Base-by-base conservation (phyloP, 2,329 filamentous ascomycete species). In the Fusarium bactridioides region DNA sequence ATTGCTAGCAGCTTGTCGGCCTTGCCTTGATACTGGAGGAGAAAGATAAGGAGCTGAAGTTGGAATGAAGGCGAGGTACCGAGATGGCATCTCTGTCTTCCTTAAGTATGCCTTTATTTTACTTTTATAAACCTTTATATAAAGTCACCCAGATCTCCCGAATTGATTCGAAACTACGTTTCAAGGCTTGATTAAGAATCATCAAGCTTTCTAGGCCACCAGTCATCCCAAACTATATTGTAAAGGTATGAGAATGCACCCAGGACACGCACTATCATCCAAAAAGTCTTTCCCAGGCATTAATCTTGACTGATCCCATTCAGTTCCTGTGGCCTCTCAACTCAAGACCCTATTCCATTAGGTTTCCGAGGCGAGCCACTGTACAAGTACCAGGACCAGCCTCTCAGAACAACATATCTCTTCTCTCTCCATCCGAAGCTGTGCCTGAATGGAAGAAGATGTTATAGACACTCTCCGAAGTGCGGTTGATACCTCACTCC, bases 161-260 rank as follows among this genome's bases (percentile, higher is more conserved):
- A 31, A 18, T 33, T 2, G 18, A 23, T 10, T 18, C 29, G 1
- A 50, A n/a, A 31, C 15, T 13, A 33, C 23, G 0, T 23, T 31
- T 7, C 15, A 27, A 18, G 21, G 45, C 18, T 31, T 8, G 12
- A 1, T 19, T 7, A 7, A 10, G 7, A 50, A 19, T 23, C 10
- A 33, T 5, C 8, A 23, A 31, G 3, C 47, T 50, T 12, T 23
- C 29, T 12, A 7, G 12, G 4, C 47, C 47, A 23, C 33, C 47
- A 33, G 10, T 33, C 0, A 12, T 33, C 10, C 15, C 47, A 23
- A 50, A 18, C 27, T n/a, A 5, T 7, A 23, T 50, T 5, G 3
- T 18, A 0, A 1, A 33, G 13, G 10, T 11, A 29, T n/a, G 0
- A n/a, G 12, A 29, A 23, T 25, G 0, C n/a, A 9, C n/a, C 2